Evolutionary conservation across 176 grass and related monocot genomes (phyloP).

Genomic region (Triticum aestivum): IWGSC_CS_RefSeq_v2.1 NC_057802.1:175990234-175990733

Average conservation of each 20-base stretch:
- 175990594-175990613: slow-evolving; percentile 6
- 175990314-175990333: slow-evolving; percentile 28
- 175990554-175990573: neutral
- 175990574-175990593: slow-evolving; percentile 34
- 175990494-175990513: slow-evolving; percentile 13
- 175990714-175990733: neutral
- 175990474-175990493: neutral
- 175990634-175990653: too few relatives aligned
- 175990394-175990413: slow-evolving; percentile 31
- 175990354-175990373: slow-evolving; percentile 14
- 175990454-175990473: slow-evolving; percentile 22
- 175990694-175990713: too few relatives aligned
- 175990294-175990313: slow-evolving; percentile 30
- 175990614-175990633: neutral
- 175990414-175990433: slow-evolving; percentile 19
- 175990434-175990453: neutral
- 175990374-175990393: slow-evolving; percentile 40
- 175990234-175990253: neutral
- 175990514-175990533: slow-evolving; percentile 8
- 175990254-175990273: neutral
- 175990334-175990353: neutral
- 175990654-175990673: too few relatives aligned
- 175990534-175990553: slow-evolving; percentile 2
- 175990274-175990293: slow-evolving; percentile 17
- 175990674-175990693: too few relatives aligned